These are phyloP conservation scores for Dianthus caryophyllus DNA, from an alignment of 148 eudicot genomes.

Conservation along the genomic window DNA sequence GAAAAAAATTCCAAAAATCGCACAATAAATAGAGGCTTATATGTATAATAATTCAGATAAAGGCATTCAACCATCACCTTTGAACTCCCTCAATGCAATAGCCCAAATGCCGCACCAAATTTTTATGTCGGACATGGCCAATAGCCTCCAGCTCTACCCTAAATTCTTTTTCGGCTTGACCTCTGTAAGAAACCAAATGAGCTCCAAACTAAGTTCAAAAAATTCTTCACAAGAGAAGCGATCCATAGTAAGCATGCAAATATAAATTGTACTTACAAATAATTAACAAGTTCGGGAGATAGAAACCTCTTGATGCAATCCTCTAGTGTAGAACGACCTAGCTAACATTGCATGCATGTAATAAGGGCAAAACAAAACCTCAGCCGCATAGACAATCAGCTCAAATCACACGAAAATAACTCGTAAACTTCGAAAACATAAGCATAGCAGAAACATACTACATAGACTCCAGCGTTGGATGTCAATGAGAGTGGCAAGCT, in stretches of 20 bases:
- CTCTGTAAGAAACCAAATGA: constrained; percentile 40
- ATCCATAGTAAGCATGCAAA: no score
- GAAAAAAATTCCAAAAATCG: no score
- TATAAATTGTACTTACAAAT: no score
- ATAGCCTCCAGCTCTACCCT: constrained; percentile 90
- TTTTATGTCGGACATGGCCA: constrained; percentile 89
- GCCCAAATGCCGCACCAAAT: constrained; percentile 83
- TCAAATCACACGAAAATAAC: constrained; percentile 6
- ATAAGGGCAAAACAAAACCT: constrained; percentile 13
- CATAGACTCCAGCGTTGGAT: constrained; percentile 21
- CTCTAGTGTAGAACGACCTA: constrained; percentile 51
- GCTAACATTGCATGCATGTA: constrained; percentile 37
- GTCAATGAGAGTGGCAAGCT: constrained; percentile 65
- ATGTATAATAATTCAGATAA: no score
- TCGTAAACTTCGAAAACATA: background rate
- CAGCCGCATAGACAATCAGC: constrained; percentile 14
- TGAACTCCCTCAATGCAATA: constrained; percentile 95
- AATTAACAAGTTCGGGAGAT: constrained; percentile 60
- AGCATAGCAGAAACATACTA: constrained; percentile 41
- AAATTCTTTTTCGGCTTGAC: constrained; percentile 90
- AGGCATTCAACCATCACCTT: no score
- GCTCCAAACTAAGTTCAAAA: constrained; percentile 1
- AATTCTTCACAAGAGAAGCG: constrained; percentile 1
- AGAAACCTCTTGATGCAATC: constrained; percentile 71
- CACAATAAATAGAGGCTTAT: no score